Evolutionary conservation across 2,329 filamentous ascomycete genomes (phyloP), one percentile per base, ranked within the genome.

Genomic region (Verticillium nubilum): DNA sequence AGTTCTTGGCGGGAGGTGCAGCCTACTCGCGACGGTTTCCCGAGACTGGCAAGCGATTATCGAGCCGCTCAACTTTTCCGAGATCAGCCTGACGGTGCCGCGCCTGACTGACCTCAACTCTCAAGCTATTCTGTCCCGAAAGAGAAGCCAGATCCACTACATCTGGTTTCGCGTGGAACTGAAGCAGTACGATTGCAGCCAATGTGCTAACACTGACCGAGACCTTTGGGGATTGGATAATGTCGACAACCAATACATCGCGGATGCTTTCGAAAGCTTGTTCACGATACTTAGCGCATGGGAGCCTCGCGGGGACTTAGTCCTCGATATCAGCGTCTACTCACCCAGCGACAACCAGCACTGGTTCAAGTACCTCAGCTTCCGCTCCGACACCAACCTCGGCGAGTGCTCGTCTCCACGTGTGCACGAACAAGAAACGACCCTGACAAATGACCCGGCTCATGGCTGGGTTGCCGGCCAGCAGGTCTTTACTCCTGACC

Each of bases 251-350:
- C 9, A 9, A 13, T 31, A 10, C 29, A 13, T 31, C 29, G 13
- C 29, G 9, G 9, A 13, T 9, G 9, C 29, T 31, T 31, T 31
- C 29, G 4, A 31, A 62, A 63, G 61, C 58, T 59, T 75, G 31
- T 70, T 75, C 56, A 64, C 61, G 54, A 61, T 60, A 58, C 70
- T 74, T 23, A 70, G 66, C 66, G 33, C 52, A 62, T 74, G 69
- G 71, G 67, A 72, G 60, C 68, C 67, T 61, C 59, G 62, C n/a
- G 61, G 69, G 57, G 64, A 68, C 54, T 67, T 76, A 58, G 54
- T 68, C 27, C 70, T 76, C 42, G 74, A 76, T 66, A 71, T 75
- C 31, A 74, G 70, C 60, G 61, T 74, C 37, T 69, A 73, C 67
- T 76, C 74, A 19, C 69, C 68, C 10, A 74, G 71, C 58, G 73